A percentile compares a stretch with the other conserved stretches of the same genome.
Evolutionary conservation across 2,329 filamentous ascomycete species (phyloP).

Genomic region (Coniochaeta prunicola): DNA sequence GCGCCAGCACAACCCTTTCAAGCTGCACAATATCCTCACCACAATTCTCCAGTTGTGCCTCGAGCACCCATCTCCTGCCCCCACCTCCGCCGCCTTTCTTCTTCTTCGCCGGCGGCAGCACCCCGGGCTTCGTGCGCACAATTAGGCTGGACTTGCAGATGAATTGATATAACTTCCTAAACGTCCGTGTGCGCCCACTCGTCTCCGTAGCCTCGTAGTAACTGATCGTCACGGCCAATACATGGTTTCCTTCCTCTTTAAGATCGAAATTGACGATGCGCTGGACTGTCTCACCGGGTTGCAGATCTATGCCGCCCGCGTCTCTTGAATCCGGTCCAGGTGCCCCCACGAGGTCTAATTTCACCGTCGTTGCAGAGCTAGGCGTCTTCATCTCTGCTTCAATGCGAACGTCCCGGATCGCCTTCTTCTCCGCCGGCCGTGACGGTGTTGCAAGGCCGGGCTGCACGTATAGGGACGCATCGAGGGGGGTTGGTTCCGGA

Average conservation of each 20-base stretch:
- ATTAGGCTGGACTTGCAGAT: constrained; percentile 84
- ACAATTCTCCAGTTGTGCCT: constrained; percentile 94
- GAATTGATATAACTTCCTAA: constrained; percentile 95
- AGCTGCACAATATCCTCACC: constrained; percentile 77
- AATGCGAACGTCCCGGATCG: constrained; percentile 71
- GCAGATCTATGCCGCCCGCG: constrained; percentile 37
- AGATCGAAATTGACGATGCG: constrained; percentile 79
- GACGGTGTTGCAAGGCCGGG: constrained; percentile 4
- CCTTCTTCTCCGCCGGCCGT: constrained; percentile 25
- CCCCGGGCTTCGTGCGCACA: constrained; percentile 81
- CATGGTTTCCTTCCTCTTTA: constrained; percentile 90
- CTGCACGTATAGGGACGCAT: background rate
- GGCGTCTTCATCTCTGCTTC: constrained; percentile 95
- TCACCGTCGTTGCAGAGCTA: constrained; percentile 48
- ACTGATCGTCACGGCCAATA: constrained; percentile 85
- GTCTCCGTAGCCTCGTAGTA: constrained; percentile 82
- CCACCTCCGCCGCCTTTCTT: background rate
- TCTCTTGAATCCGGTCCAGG: constrained; percentile 7
- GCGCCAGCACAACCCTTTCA: constrained; percentile 54
- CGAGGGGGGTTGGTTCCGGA: constrained; percentile 9
- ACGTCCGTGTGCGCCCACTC: constrained; percentile 69
- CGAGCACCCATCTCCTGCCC: constrained; percentile 60
- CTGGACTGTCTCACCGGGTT: constrained; percentile 64
- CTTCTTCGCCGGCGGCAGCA: constrained; percentile 33
- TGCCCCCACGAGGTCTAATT: constrained; percentile 49